Conservation (phyloP, 1,284 basidiomycete genomes). For the Trichosporon coremiiforme region DNA sequence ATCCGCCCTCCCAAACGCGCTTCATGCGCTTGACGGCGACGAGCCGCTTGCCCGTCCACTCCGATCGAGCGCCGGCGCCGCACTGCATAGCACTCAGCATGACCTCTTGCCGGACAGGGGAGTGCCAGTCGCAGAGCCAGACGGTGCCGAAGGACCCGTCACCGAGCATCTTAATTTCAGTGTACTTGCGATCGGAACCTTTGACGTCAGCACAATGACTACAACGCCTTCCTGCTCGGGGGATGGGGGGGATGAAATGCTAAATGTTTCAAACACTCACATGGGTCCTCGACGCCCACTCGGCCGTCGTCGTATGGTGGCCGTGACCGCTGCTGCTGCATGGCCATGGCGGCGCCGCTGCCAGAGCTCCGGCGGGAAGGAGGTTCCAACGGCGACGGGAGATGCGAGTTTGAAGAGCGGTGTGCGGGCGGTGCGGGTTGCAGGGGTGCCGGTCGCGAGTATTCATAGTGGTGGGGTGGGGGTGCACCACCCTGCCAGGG, state of each 20-base stretch:
- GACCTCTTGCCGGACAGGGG: slow-evolving; percentile 83
- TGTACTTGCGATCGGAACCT: slow-evolving; percentile 58
- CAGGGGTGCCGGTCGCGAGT: not conserved
- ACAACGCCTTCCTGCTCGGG: not conserved
- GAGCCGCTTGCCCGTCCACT: slow-evolving; percentile 90
- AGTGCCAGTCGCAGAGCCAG: slow-evolving; percentile 99
- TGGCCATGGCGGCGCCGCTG: not conserved
- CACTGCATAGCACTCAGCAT: slow-evolving; percentile 89
- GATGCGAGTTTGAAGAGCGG: slow-evolving; percentile 10
- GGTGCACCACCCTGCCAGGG: slow-evolving; percentile 2
- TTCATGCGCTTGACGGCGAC: slow-evolving; percentile 99
- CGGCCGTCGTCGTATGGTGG: slow-evolving; percentile 41
- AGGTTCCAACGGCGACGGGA: not conserved
- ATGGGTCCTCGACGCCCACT: slow-evolving; percentile 49
- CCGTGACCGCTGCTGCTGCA: not conserved
- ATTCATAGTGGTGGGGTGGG: not conserved
- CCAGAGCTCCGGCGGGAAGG: not conserved
- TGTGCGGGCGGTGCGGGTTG: slow-evolving; percentile 8
- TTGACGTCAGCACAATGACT: slow-evolving; percentile 2
- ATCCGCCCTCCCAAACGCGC: slow-evolving; percentile 93
- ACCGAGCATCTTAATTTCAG: slow-evolving; percentile 79
- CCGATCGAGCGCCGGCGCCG: slow-evolving; percentile 73
- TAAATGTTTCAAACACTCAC: slow-evolving; percentile 36
- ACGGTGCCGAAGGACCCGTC: slow-evolving; percentile 98
- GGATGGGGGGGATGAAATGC: not conserved